Base-by-base conservation (phyloP, 345 rosid species). In the Sonneratia caseolaris region DNA sequence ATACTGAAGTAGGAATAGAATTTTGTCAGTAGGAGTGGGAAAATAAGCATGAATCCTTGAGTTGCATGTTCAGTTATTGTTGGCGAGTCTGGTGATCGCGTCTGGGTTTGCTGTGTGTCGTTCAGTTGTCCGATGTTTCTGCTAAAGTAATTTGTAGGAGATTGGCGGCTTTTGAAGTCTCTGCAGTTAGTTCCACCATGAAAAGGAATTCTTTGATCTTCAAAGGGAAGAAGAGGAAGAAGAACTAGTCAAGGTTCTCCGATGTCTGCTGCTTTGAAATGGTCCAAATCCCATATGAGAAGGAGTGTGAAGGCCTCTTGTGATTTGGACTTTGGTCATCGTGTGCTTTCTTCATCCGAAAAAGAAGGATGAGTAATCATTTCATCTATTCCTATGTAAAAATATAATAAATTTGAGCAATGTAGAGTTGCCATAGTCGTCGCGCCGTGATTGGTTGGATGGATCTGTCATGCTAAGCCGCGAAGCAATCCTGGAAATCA, bases 21-120 rank as follows among this genome's bases (percentile, higher is more conserved):
- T 22, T 35, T 62, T 62, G 12, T 24, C 5, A 35, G 66, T 27
- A 32, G 49, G 43, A 47, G 32, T 35, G 61, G 75, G 48, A 66
- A 66, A 72, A 72, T 72, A 72, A 72, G 69, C 69, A 47, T n/a
- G 68, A 32, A 45, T 68, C 51, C 49, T n/a, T 35, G 35, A 42
- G 71, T 43, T 74, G 72, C 76, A 74, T 71, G 71, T 59, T 68
- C 68, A 71, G 59, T 59, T 68, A 36, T 57, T 56, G 64, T 56
- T 68, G 71, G 66, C 13, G 37, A 67, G 72, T 68, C 43, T 74
- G 76, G 59, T 70, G 43, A 37, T 53, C 40, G 3, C 40, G 22
- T 21, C 59, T 47, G 64, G 27, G 64, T 53, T 53, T 9, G 37
- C 15, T 27, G 64, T 27, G n/a, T 42, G 0, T 65, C 22, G 70